Evolutionary conservation across 2,329 filamentous ascomycete genomes (phyloP).

Genomic region (Zymoseptoria ardabiliae): DNA sequence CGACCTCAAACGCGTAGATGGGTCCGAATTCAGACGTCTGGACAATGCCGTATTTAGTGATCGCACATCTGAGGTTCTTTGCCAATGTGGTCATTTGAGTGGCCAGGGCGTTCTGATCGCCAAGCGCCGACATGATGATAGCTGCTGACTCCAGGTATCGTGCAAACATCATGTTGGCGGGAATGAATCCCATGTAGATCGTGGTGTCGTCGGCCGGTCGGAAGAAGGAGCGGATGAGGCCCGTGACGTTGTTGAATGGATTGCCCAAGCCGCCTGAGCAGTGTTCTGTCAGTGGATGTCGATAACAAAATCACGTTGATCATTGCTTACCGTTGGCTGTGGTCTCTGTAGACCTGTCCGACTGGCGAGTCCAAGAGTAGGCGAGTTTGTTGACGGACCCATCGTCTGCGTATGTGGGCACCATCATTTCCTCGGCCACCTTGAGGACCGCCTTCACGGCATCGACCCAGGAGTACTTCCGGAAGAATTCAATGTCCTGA

Average conservation of each 20-base stretch:
- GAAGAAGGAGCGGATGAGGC: conserved; percentile 44
- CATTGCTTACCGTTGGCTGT: conserved; percentile 38
- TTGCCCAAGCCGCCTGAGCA: conserved; percentile 41
- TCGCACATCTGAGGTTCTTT: conserved; percentile 34
- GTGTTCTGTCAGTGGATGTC: background rate
- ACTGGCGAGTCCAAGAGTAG: conserved; percentile 41
- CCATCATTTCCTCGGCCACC: conserved; percentile 41
- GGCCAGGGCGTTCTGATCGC: conserved; percentile 43
- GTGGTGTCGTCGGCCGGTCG: conserved; percentile 45
- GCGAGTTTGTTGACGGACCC: conserved; percentile 38
- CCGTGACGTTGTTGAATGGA: conserved; percentile 42
- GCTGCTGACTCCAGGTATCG: conserved; percentile 51
- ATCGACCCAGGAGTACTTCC: conserved; percentile 41
- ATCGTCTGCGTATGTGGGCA: conserved; percentile 42
- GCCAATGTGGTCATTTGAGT: conserved; percentile 52
- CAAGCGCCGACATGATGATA: conserved; percentile 46
- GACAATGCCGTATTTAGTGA: conserved; percentile 40
- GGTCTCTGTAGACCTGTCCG: conserved; percentile 41
- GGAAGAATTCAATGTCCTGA: conserved; percentile 42
- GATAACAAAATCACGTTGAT: background rate
- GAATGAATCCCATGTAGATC: conserved; percentile 44
- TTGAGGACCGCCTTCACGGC: conserved; percentile 40
- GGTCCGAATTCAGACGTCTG: conserved; percentile 31
- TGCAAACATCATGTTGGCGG: conserved; percentile 64
- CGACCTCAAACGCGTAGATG: conserved; percentile 44